Conservation (phyloP, 495 filamentous ascomycete genomes). For the Aspergillus steynii region DNA sequence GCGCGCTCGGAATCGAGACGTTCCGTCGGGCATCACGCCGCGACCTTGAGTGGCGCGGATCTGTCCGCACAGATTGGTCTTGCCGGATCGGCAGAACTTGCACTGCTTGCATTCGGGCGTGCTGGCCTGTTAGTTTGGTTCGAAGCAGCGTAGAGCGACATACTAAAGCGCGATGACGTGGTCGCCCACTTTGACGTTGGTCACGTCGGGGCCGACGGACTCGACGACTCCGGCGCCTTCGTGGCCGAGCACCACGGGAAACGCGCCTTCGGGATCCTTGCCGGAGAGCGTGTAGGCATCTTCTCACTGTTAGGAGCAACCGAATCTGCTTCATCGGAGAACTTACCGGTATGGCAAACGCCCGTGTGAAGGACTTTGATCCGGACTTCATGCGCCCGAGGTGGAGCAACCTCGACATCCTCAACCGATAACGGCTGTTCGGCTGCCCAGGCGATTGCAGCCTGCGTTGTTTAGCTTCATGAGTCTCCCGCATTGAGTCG, state of each 20-base stretch:
- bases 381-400: slow-evolving; percentile 92
- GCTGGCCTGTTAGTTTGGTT: slow-evolving; percentile 43
- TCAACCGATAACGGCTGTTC: slow-evolving; percentile 86
- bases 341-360: slow-evolving; percentile 93
- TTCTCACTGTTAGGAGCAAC: slow-evolving; percentile 25
- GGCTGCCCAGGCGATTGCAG: slow-evolving; percentile 95
- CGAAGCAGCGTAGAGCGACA: slow-evolving; percentile 11
- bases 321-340: slow-evolving; percentile 4
- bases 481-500: background rate
- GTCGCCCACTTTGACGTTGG: slow-evolving; percentile 76
- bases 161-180: slow-evolving; percentile 97
- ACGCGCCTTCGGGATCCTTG: slow-evolving; percentile 97
- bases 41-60: slow-evolving; percentile 95
- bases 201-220: slow-evolving; percentile 94
- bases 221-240: slow-evolving; percentile 97
- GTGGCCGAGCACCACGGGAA: slow-evolving; percentile 94
- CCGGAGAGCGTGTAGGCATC: slow-evolving; percentile 98
- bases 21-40: slow-evolving; percentile 97
- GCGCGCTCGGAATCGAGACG: slow-evolving; percentile 90
- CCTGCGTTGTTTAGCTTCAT: slow-evolving; percentile 45
- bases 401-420: slow-evolving; percentile 87
- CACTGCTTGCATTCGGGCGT: slow-evolving; percentile 96
- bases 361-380: slow-evolving; percentile 96
- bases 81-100: slow-evolving; percentile 99
- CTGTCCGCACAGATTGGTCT: slow-evolving; percentile 99